A percentile compares a stretch with the other conserved stretches of the same genome.
These are phyloP conservation scores for Umbelopsis isabellina DNA, from an alignment of 192 early-diverging fungal species.

Conservation along the genomic window DNA sequence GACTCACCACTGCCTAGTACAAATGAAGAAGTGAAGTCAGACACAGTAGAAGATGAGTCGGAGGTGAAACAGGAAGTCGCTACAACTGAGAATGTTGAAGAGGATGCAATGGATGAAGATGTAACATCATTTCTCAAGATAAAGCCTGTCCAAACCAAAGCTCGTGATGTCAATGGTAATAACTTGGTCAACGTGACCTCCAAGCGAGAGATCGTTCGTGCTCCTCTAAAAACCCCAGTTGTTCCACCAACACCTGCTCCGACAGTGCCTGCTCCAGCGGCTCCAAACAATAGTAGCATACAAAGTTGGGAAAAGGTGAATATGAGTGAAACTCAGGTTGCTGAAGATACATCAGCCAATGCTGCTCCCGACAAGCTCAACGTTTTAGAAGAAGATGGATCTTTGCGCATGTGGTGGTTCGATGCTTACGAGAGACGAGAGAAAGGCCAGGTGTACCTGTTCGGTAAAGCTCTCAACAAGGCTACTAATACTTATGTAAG, in stretches of 20 bases:
- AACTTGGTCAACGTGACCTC: constrained; percentile 4
- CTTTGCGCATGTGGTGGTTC: constrained; percentile 84
- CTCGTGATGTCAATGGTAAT: constrained; percentile 10
- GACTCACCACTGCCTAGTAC: neutral
- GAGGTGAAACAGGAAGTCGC: neutral
- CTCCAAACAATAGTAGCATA: neutral
- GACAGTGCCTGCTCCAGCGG: neutral
- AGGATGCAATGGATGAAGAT: constrained; percentile 18
- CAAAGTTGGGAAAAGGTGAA: constrained; percentile 23
- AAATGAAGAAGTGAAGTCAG: neutral
- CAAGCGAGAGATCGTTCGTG: neutral
- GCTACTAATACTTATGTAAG: constrained; percentile 63
- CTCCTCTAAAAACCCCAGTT: neutral
- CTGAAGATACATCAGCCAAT: constrained; percentile 1
- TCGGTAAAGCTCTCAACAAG: constrained; percentile 81
- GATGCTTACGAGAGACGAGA: constrained; percentile 80
- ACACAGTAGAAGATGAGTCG: neutral
- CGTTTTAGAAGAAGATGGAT: constrained; percentile 49
- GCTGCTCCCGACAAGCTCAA: constrained; percentile 3
- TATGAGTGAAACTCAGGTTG: neutral
- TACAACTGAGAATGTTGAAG: constrained; percentile 25
- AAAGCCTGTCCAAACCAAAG: constrained; percentile 24
- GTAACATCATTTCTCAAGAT: constrained; percentile 19
- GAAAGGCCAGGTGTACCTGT: constrained; percentile 81
- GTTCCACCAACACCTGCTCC: neutral